These are phyloP conservation scores for Fistulinella prunicolor DNA, from an alignment of 768 basidiomycete species.

Conservation along the genomic window DNA sequence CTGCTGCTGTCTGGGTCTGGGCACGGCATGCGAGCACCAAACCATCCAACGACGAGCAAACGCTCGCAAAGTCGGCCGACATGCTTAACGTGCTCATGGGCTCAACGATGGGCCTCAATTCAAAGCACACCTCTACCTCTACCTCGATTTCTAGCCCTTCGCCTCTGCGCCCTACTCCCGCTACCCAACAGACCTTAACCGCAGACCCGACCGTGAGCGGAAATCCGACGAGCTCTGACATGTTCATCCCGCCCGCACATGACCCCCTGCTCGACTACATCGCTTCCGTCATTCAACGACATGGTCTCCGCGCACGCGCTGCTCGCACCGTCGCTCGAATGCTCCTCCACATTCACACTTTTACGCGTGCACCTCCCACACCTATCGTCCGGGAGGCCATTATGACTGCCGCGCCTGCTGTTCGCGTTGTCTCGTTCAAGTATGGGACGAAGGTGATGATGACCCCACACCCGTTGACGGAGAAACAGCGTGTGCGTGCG, in stretches of 20 bases:
- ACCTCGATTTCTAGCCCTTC: neutral
- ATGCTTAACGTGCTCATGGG: conserved; percentile 24
- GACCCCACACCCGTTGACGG: conserved; percentile 70
- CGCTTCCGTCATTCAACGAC: conserved; percentile 54
- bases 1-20: neutral
- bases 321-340: conserved; percentile 54
- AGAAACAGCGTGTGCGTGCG: conserved; percentile 71
- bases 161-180: neutral
- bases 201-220: neutral
- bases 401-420: conserved; percentile 63
- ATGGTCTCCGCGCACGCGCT: conserved; percentile 66
- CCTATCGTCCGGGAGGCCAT: conserved; percentile 79
- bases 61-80: conserved; percentile 23
- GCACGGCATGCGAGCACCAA: conserved; percentile 15
- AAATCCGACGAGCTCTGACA: conserved; percentile 10
- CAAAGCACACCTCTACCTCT: conserved; percentile 1
- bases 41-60: conserved; percentile 20
- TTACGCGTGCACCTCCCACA: conserved; percentile 75
- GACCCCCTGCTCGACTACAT: conserved; percentile 74
- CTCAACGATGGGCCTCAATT: conserved; percentile 17
- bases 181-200: neutral
- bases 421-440: conserved; percentile 57
- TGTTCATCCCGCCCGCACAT: conserved; percentile 67
- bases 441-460: conserved; percentile 62
- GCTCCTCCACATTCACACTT: conserved; percentile 67